These are phyloP conservation scores for Aspergillus sparsus DNA, from an alignment of 495 filamentous ascomycete species.

Conservation along the genomic window DNA sequence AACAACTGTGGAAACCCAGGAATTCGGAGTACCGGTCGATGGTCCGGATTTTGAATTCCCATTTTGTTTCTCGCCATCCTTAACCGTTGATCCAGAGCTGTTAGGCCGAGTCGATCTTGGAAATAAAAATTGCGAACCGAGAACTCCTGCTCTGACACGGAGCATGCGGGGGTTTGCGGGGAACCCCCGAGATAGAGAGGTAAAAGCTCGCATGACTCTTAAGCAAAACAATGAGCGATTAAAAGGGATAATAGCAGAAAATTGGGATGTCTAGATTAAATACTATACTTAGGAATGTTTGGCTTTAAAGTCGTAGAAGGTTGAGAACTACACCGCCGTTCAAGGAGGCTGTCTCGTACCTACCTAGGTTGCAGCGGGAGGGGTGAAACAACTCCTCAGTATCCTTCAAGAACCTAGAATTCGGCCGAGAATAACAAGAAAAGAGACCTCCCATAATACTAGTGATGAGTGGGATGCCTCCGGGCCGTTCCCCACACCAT, in stretches of 20 bases:
- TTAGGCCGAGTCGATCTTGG: conserved; percentile 23
- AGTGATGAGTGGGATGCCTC: too few species aligned
- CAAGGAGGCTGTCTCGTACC: neutral
- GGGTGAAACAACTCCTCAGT: conserved; percentile 8
- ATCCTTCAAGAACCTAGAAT: conserved; percentile 31
- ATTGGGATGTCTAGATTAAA: neutral
- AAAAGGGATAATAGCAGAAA: neutral
- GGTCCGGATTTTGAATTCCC: conserved; percentile 21
- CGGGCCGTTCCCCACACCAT: too few species aligned
- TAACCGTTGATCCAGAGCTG: conserved; percentile 24
- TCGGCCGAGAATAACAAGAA: conserved; percentile 32
- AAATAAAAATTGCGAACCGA: conserved; percentile 5
- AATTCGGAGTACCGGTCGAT: conserved; percentile 21
- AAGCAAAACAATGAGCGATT: neutral
- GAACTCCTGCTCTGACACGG: conserved; percentile 28
- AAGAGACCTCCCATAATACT: too few species aligned
- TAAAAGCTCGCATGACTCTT: conserved; percentile 29
- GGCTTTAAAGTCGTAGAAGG: neutral
- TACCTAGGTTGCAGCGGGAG: conserved; percentile 4
- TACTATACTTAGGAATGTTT: neutral
- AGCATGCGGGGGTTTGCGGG: conserved; percentile 32
- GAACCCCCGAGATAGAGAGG: conserved; percentile 30
- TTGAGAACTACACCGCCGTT: neutral
- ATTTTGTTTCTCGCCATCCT: conserved; percentile 12
- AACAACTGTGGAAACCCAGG: conserved; percentile 39